These are phyloP conservation scores for Aspergillus pseudonomiae DNA, from an alignment of 2,329 filamentous ascomycete genomes.

Conservation along the genomic window DNA sequence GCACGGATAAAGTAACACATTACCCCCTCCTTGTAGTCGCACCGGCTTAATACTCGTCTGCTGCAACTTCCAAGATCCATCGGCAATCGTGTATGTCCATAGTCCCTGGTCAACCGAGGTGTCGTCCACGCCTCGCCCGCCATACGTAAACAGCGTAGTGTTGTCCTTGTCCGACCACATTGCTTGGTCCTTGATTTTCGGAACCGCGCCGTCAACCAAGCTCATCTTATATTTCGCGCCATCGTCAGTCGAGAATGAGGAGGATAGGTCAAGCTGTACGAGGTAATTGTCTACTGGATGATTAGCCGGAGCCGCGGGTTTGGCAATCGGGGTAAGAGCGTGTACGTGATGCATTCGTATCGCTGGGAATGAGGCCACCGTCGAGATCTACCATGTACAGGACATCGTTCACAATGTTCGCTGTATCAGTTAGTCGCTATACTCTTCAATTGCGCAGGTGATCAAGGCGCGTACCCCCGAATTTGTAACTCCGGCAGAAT, in stretches of 20 bases:
- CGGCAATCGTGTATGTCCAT: slow-evolving; percentile 12
- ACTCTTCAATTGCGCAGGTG: not conserved
- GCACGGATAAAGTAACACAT: not conserved
- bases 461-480: slow-evolving; percentile 15
- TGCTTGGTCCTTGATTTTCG: slow-evolving; percentile 18
- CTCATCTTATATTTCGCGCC: slow-evolving; percentile 20
- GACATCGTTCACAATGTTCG: slow-evolving; percentile 16
- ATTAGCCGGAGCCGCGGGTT: too few species aligned
- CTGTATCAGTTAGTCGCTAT: slow-evolving; percentile 4
- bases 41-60: slow-evolving; percentile 15
- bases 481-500: slow-evolving; percentile 21
- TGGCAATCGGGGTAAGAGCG: too few species aligned
- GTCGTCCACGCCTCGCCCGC: slow-evolving; percentile 9
- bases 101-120: slow-evolving; percentile 12
- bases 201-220: slow-evolving; percentile 9
- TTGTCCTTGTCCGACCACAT: slow-evolving; percentile 16
- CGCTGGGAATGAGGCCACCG: slow-evolving; percentile 15
- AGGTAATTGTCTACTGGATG: slow-evolving; percentile 16
- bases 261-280: slow-evolving; percentile 15
- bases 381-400: slow-evolving; percentile 18
- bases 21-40: slow-evolving; percentile 15
- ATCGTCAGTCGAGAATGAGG: slow-evolving; percentile 5
- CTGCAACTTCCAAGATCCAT: slow-evolving; percentile 13
- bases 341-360: slow-evolving; percentile 15
- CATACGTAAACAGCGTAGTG: slow-evolving; percentile 16